These are phyloP conservation scores for Histomonas meleagridis DNA, from an alignment of 208 protist species.

Conservation along the genomic window DNA sequence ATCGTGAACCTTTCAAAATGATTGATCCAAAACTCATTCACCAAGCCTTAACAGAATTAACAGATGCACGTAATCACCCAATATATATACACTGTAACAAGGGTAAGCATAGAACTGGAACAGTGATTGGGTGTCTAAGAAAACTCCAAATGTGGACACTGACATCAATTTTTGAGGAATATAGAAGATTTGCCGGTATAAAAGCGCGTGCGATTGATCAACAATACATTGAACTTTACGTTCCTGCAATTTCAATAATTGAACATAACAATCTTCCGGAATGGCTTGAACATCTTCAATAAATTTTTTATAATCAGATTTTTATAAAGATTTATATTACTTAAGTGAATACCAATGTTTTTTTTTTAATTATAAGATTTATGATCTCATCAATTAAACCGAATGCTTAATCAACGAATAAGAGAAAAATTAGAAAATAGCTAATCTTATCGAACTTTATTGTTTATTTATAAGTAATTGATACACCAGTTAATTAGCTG, in stretches of 20 bases:
- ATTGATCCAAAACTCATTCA: slow-evolving; percentile 41
- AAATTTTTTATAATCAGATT: no score
- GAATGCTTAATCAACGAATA: no score
- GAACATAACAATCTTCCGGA: background rate
- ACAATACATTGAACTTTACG: slow-evolving; percentile 53
- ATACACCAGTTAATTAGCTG: no score
- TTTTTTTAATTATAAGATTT: no score
- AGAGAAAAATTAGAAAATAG: no score
- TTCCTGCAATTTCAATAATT: background rate
- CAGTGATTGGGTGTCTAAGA: slow-evolving; percentile 48
- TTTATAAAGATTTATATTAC: no score
- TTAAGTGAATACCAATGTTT: no score
- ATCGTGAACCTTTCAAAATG: slow-evolving; percentile 50
- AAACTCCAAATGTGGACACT: slow-evolving; percentile 49
- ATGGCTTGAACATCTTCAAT: background rate
- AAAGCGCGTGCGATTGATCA: slow-evolving; percentile 46
- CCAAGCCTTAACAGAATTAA: slow-evolving; percentile 18
- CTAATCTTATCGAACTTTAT: no score
- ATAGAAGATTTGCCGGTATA: slow-evolving; percentile 44
- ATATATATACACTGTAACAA: slow-evolving; percentile 55
- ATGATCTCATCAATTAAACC: no score
- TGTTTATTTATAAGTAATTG: no score
- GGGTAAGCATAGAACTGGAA: slow-evolving; percentile 53
- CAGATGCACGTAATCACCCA: slow-evolving; percentile 44
- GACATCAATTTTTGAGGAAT: slow-evolving; percentile 51